Evolutionary conservation across 202 grass and related monocot genomes (phyloP).

Genomic region (Saccharum hybrid): DNA sequence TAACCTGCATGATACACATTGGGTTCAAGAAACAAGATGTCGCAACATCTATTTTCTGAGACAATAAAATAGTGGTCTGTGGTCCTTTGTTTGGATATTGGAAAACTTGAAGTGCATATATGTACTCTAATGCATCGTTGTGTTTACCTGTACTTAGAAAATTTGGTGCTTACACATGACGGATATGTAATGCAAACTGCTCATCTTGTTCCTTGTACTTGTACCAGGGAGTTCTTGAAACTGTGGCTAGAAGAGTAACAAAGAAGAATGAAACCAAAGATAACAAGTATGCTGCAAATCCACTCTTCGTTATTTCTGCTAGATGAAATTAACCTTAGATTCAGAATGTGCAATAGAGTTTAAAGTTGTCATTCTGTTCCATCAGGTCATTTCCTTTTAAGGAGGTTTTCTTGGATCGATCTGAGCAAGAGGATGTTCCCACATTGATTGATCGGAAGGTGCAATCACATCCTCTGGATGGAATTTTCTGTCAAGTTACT

Average conservation of each 20-base stretch:
- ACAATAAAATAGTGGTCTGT: background rate
- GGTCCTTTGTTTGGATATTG: slow-evolving; percentile 1
- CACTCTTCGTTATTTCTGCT: background rate
- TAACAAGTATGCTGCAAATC: slow-evolving; percentile 73
- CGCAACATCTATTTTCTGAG: slow-evolving; percentile 6
- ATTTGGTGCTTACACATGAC: background rate
- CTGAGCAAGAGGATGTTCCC: slow-evolving; percentile 95
- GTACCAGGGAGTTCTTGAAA: slow-evolving; percentile 90
- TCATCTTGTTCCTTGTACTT: slow-evolving; percentile 49
- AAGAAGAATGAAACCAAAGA: slow-evolving; percentile 99
- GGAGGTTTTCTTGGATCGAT: slow-evolving; percentile 92
- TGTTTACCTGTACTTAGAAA: slow-evolving; percentile 18
- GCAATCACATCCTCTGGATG: slow-evolving; percentile 14
- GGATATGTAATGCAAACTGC: slow-evolving; percentile 1
- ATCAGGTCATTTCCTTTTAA: slow-evolving; percentile 87
- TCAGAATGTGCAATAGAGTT: slow-evolving; percentile 25
- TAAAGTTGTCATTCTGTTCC: slow-evolving; percentile 31
- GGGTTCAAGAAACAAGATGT: background rate
- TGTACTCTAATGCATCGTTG: background rate
- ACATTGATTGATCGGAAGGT: slow-evolving; percentile 98
- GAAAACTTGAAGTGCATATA: slow-evolving; percentile 6
- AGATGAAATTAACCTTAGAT: slow-evolving; percentile 33
- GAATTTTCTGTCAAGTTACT: slow-evolving; percentile 19
- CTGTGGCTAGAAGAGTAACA: slow-evolving; percentile 91
- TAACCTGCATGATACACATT: background rate